phyloP scores from a whole-genome alignment of 495 filamentous ascomycete species.

The Hypoxylon lenormandii region DNA sequence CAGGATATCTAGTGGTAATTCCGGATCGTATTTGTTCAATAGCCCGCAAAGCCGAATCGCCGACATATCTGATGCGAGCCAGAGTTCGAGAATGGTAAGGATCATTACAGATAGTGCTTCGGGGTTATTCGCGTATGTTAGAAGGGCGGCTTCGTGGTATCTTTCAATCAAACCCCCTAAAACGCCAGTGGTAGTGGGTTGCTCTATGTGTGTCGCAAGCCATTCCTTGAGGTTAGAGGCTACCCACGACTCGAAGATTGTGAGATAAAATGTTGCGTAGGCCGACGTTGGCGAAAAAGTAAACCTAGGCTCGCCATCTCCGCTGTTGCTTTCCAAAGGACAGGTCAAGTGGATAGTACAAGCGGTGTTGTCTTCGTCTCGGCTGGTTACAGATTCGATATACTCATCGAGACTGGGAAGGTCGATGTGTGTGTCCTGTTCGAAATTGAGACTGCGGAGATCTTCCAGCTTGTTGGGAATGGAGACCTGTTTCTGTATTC shows the following conservation, averaged over 20 bases:
- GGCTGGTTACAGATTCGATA: neutral
- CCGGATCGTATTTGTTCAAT: slow-evolving; percentile 65
- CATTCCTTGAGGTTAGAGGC: slow-evolving; percentile 18
- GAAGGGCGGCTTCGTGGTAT: slow-evolving; percentile 43
- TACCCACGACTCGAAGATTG: slow-evolving; percentile 40
- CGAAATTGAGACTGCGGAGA: slow-evolving; percentile 8
- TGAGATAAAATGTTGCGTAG: slow-evolving; percentile 8
- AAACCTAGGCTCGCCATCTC: neutral
- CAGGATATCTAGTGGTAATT: slow-evolving; percentile 59
- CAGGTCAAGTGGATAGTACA: neutral
- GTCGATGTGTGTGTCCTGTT: slow-evolving; percentile 7
- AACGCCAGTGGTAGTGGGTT: slow-evolving; percentile 3
- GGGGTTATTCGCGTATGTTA: slow-evolving; percentile 58
- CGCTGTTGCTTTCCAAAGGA: neutral
- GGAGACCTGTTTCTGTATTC: slow-evolving; percentile 11
- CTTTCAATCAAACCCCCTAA: slow-evolving; percentile 34
- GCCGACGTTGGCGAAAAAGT: neutral
- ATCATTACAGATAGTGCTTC: slow-evolving; percentile 69
- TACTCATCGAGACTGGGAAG: slow-evolving; percentile 17
- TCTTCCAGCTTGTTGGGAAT: neutral
- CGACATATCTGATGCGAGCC: slow-evolving; percentile 70
- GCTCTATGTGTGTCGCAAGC: neutral
- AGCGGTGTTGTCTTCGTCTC: neutral
- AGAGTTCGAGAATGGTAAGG: slow-evolving; percentile 71
- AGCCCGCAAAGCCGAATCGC: slow-evolving; percentile 56